Evolutionary conservation across 305 asterid genomes (phyloP), one percentile per base, ranked within the genome.

Genomic region (Plantago coronopus): DNA sequence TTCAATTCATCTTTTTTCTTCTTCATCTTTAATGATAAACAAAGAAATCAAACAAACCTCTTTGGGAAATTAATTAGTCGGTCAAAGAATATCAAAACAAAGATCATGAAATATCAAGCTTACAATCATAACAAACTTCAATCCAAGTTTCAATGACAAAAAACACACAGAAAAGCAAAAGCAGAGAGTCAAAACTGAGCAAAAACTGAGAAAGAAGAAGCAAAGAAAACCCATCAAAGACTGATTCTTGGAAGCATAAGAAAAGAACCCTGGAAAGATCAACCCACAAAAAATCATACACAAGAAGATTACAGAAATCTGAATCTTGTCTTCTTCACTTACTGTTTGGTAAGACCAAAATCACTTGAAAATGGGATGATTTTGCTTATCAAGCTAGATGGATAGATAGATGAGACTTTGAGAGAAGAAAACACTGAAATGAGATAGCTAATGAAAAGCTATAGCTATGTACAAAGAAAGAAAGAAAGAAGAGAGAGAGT

Each of bases 111-210:
- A 53, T 53, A 53, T 51, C 23, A 38, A 51, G 38, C 57, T 21
- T 8, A 4, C 40, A 51, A 11, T 7, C 0, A 51, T 20, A 22
- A 23, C 57, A 62, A 67, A 57, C 64, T 25, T 25, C 57, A 46
- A 17, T 27, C 27, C 22, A 58, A 68, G 65, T 69, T n/a, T n/a
- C n/a, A n/a, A n/a, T n/a, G n/a, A n/a, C n/a, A n/a, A n/a, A n/a
- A n/a, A n/a, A 43, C 59, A 64, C 54, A 69, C 51, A 71, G 54
- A 54, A 42, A 69, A 72, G 65, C 72, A 64, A 50, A 3, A 17
- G 46, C 56, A 27, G 47, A 62, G 45, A 12, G 40, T 34, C 55
- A 54, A 54, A 18, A 55, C 45, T 64, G n/a, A 62, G 44, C 54
- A n/a, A 53, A 53, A 17, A 54, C 44, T 64, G n/a, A 42, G 29